Base-by-base conservation (phyloP, 1,284 basidiomycete species). In the Melampsora abietis-canadensis region DNA sequence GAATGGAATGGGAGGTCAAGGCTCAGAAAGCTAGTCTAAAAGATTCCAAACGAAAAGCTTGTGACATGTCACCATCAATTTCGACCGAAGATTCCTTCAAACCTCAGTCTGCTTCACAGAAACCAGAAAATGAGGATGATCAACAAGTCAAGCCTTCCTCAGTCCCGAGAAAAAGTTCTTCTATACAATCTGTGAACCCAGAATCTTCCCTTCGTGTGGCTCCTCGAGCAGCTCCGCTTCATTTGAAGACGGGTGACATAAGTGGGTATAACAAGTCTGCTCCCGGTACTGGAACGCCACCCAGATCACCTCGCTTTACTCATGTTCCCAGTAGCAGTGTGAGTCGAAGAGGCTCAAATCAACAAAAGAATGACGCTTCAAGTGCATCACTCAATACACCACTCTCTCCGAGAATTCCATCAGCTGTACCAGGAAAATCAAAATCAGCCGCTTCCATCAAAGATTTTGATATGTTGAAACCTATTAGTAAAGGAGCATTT, bases 391-490 rank as follows among this genome's bases (percentile, higher is more conserved):
- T 82, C 46, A 91, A 91, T 3, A 84, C 80, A 48, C 78, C 80
- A 0, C 73, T 95, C 1, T 98, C 96, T n/a, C 94, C 95, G 30
- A 87, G 93, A 30, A 87, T 95, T 66, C 86, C 92, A 2, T 89
- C 92, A 0, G 85, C 87, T 8, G 89, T 89, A 0, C 90, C 92
- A 0, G 83, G 90, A 40, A 87, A 92, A 15, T 87, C 92, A 31
- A 88, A 91, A 15, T 89, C 89, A 7, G 89, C 92, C 0, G 90
- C 95, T 0, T 94, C 94, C 2, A 98, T 98, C 84, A 97, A 93
- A 82, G 96, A 99, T 83, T 99, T 99, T 80, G 94, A 98, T 81
- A 90, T 99, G 80, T 94, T 99, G 85, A 98, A 99, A 83, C 96
- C 96, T 2, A 99, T 99, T 83, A 94, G 92, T 82, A 97, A 98